Base-by-base conservation (phyloP, 2,329 filamentous ascomycete genomes). In the Xylaria sp. region DNA sequence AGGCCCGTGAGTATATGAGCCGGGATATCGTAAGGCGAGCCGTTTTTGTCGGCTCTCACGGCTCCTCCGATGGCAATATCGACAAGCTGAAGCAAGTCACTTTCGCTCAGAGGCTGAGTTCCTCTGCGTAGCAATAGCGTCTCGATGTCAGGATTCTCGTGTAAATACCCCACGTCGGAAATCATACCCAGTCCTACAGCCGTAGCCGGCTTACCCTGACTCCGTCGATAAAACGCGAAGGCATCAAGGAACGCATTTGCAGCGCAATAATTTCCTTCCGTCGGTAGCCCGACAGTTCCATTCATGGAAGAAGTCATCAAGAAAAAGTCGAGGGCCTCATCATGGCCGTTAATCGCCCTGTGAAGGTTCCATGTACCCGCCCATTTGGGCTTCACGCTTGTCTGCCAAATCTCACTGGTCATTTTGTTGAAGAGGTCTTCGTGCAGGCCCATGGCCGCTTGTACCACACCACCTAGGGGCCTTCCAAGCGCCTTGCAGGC, bases 221-320 rank as follows among this genome's bases (percentile, higher is more conserved):
- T 37, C 1, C 68, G 60, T 4, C 73, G 67, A 47, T 72, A 72
- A 1, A 67, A 47, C 0, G 73, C 69, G 31, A 78, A 72, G 1
- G 69, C 65, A 49, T 79, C 77, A 1, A 77, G 70, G 64, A 73
- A 79, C 8, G 63, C 67, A 57, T 79, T 79, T 3, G 71, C 73
- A 0, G 76, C 72, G n/a, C 69, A 71, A 48, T 80, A 80, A 38
- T 76, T 77, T 21, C 63, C 65, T 51, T 80, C 76, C 0, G 68
- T 71, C 0, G 73, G 62, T 0, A 60, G 70, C 0, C 75, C 77
- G 0, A 76, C 58, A 4, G 60, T 69, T 0, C 72, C 75, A 0
- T 70, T 68, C 4, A 73, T 58, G 33, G 53, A 75, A 53, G 55
- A 76, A 1, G 46, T 70, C 62, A 71, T 17, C 51, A 69, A 17